phyloP scores from a whole-genome alignment of 345 rosid genomes.

The Eucalyptus lansdowneana region DNA sequence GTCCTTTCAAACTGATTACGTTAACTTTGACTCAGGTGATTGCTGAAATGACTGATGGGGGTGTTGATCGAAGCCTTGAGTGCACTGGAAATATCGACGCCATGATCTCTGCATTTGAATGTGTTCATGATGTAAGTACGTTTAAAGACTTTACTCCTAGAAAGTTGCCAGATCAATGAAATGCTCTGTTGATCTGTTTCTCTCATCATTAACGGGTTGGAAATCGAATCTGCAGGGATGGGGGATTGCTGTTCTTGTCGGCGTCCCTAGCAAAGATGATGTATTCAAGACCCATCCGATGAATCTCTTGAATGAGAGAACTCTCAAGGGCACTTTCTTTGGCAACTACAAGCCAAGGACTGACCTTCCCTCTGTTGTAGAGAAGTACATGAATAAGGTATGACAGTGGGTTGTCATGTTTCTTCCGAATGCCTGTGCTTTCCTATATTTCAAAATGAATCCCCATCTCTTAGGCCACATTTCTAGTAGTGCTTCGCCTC shows the following conservation, averaged over 20 bases:
- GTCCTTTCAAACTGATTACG: neutral
- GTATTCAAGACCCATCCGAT: constrained; percentile 38
- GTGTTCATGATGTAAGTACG: constrained; percentile 65
- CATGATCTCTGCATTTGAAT: constrained; percentile 85
- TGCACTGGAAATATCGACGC: constrained; percentile 64
- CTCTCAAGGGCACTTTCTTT: constrained; percentile 45
- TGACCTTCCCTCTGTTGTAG: constrained; percentile 32
- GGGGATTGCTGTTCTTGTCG: constrained; percentile 47
- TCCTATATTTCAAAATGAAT: neutral
- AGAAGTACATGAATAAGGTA: constrained; percentile 45
- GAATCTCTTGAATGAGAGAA: constrained; percentile 30
- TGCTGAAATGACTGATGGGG: constrained; percentile 69
- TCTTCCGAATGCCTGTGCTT: neutral
- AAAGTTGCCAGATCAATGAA: neutral
- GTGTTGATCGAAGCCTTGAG: constrained; percentile 74
- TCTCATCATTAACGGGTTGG: neutral
- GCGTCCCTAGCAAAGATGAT: constrained; percentile 35
- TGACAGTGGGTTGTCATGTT: neutral
- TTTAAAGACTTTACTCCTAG: neutral
- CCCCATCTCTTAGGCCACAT: neutral
- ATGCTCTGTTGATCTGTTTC: neutral
- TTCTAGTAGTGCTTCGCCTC: neutral
- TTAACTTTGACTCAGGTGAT: constrained; percentile 21
- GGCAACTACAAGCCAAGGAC: constrained; percentile 48
- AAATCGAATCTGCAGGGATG: constrained; percentile 16